These are phyloP conservation scores for Chaetomium globosum DNA, from an alignment of 2,329 filamentous ascomycete genomes.

Conservation along the genomic window DNA sequence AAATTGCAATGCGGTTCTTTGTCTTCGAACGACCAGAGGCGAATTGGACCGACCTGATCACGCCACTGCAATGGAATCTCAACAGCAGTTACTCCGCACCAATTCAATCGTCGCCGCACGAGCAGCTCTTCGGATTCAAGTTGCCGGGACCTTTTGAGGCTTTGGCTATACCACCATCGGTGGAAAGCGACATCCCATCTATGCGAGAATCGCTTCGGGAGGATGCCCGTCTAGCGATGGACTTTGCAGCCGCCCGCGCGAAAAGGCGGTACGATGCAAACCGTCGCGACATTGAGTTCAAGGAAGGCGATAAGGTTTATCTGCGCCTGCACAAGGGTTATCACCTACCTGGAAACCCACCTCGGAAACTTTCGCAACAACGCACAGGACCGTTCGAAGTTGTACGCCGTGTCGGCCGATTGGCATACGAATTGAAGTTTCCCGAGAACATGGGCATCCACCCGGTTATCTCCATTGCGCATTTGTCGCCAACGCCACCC, in stretches of 20 bases:
- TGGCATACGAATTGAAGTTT: neutral
- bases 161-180: too few relatives aligned
- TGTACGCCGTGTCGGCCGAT: neutral
- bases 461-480: neutral
- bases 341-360: neutral
- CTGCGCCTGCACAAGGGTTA: neutral
- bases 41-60: neutral
- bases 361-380: neutral
- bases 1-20: slow-evolving; percentile 5
- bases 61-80: neutral
- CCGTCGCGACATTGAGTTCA: neutral
- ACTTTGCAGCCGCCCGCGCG: neutral
- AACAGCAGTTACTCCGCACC: neutral
- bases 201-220: neutral
- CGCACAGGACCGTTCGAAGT: neutral
- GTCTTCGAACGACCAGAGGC: neutral
- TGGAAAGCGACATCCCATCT: neutral
- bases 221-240: neutral
- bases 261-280: neutral
- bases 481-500: slow-evolving; percentile 45
- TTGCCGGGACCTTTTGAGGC: neutral
- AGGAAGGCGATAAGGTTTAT: neutral
- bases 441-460: neutral
- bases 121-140: neutral
- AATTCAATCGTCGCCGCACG: neutral